Conservation (phyloP, 176 grass and related monocot species). For the Hordeum marinum region DNA sequence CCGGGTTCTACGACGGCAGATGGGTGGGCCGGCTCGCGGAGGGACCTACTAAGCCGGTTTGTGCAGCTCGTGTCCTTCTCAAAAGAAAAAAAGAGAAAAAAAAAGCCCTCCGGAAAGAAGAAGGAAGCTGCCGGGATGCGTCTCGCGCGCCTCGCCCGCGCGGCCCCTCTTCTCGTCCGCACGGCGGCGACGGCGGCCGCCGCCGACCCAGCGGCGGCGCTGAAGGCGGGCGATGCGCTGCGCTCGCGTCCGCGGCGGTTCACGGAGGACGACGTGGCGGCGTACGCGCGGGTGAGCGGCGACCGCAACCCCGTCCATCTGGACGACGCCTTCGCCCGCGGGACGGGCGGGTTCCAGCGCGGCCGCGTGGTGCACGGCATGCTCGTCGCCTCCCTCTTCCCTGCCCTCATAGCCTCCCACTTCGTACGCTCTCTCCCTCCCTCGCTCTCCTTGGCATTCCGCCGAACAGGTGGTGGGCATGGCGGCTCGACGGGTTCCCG, state of each 20-base stretch:
- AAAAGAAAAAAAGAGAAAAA: too few species aligned
- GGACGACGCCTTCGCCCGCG: constrained; percentile 32
- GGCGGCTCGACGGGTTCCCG: too few species aligned
- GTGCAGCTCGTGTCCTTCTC: too few species aligned
- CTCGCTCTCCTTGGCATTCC: constrained; percentile 14
- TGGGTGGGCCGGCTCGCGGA: too few species aligned
- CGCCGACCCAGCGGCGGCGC: neutral
- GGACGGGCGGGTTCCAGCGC: constrained; percentile 36
- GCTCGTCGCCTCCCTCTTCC: constrained; percentile 70
- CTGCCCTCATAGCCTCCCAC: constrained; percentile 50
- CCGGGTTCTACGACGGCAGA: too few species aligned
- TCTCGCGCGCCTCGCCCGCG: constrained; percentile 9
- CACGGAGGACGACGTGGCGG: constrained; percentile 47
- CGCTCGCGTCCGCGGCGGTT: constrained; percentile 34
- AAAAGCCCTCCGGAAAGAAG: too few species aligned
- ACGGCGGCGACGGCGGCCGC: neutral
- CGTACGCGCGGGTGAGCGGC: constrained; percentile 47
- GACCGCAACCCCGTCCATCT: constrained; percentile 81
- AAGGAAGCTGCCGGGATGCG: neutral
- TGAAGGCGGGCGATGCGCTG: constrained; percentile 38
- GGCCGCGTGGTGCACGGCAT: constrained; percentile 80
- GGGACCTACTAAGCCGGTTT: too few species aligned
- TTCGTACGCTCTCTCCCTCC: constrained; percentile 31
- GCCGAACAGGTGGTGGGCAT: neutral
- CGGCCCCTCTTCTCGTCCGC: neutral